Evolutionary conservation across 345 rosid genomes (phyloP).

Genomic region (Lenwebbia sp.): DNA sequence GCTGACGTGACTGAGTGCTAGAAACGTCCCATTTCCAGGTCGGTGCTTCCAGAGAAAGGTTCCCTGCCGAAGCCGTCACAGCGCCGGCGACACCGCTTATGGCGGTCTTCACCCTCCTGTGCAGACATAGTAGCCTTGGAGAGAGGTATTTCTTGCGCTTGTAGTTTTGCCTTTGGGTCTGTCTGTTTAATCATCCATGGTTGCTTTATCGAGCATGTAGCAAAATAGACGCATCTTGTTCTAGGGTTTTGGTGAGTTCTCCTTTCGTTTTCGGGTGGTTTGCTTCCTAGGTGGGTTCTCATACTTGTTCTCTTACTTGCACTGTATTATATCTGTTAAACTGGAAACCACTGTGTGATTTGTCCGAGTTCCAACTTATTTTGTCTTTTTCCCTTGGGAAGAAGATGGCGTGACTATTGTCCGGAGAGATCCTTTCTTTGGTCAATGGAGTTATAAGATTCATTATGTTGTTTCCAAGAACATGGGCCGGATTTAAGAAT

Average conservation of each 20-base stretch:
- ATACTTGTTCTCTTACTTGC: neutral
- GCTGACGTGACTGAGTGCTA: rapidly evolving
- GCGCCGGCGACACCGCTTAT: neutral
- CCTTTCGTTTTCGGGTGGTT: neutral
- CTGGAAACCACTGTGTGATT: neutral
- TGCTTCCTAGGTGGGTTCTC: neutral
- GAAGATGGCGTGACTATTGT: neutral
- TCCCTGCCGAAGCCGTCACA: neutral
- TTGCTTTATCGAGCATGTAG: neutral
- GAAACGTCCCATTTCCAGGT: neutral
- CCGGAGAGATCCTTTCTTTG: neutral
- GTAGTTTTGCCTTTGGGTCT: neutral
- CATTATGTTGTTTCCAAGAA: neutral
- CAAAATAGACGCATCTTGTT: neutral
- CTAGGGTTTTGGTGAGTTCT: neutral
- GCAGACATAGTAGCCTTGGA: neutral
- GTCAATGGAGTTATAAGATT: neutral
- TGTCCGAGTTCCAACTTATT: neutral
- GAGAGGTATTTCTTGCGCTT: neutral
- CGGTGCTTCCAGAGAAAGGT: neutral
- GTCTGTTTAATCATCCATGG: neutral
- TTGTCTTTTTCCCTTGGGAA: neutral
- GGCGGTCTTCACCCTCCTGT: neutral
- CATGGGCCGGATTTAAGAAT: neutral
- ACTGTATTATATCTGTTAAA: neutral